A percentile compares a stretch with the other conserved stretches of the same genome.
These are phyloP conservation scores for Actinomucor elegans DNA, from an alignment of 371 early-diverging fungal species.

Conservation along the genomic window DNA sequence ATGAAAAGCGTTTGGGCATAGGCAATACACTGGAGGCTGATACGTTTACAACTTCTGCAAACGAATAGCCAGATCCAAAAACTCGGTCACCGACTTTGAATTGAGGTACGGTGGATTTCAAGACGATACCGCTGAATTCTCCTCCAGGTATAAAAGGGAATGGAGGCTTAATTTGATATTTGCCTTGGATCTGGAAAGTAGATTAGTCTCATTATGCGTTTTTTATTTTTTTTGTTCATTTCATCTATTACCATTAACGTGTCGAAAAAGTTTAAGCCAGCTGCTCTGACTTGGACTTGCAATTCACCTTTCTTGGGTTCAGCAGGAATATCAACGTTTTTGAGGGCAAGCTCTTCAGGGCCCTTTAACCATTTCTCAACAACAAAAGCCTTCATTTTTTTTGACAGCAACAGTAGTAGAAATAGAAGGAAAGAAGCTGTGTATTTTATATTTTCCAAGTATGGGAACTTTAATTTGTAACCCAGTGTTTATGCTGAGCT, in stretches of 20 bases:
- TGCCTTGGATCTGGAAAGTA: conserved; percentile 68
- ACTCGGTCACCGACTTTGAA: conserved; percentile 77
- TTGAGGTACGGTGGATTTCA: conserved; percentile 42
- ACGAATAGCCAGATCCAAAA: conserved; percentile 72
- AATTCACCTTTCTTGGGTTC: conserved; percentile 60
- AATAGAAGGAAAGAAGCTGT: neutral
- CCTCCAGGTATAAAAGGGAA: conserved; percentile 85
- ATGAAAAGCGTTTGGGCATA: conserved; percentile 70
- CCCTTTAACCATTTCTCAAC: conserved; percentile 72
- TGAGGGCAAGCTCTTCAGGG: conserved; percentile 68
- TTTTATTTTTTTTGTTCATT: neutral
- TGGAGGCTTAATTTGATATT: conserved; percentile 81
- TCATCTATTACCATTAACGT: conserved; percentile 64
- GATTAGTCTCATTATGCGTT: neutral
- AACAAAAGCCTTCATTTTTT: conserved; percentile 71
- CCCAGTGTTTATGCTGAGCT: conserved; percentile 4
- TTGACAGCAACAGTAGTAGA: neutral
- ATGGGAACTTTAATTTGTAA: neutral
- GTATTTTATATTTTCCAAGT: conserved; percentile 1
- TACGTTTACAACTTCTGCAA: conserved; percentile 69
- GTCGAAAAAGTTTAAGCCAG: conserved; percentile 84
- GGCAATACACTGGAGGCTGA: conserved; percentile 47
- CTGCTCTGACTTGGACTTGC: conserved; percentile 72
- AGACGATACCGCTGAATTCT: conserved; percentile 55
- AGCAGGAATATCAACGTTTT: conserved; percentile 56